Conservation (phyloP, 768 basidiomycete species). For the Daedaleopsis sinensis region DNA sequence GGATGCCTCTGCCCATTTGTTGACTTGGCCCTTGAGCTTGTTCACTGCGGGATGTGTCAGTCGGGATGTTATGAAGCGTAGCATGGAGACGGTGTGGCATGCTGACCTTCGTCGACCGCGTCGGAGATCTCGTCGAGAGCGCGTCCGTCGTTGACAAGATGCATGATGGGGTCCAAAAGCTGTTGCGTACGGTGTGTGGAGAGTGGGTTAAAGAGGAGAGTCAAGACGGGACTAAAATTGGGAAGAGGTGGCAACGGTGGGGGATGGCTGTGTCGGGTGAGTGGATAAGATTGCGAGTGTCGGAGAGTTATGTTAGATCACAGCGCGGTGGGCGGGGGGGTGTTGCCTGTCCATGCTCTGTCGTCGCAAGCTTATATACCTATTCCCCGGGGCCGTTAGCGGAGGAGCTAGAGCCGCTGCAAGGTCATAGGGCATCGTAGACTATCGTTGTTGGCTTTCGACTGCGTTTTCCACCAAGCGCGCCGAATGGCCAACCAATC, state of each 20-base stretch:
- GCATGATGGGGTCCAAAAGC: not conserved
- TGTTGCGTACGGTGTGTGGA: not conserved
- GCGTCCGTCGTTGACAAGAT: conserved; percentile 4
- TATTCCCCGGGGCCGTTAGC: not conserved
- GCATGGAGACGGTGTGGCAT: conserved; percentile 1
- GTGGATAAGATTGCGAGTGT: conserved; percentile 6
- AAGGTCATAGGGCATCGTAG: not conserved
- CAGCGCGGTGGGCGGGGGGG: conserved; percentile 1
- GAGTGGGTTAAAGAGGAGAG: not conserved
- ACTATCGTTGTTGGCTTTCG: not conserved
- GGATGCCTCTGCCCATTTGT: conserved; percentile 54
- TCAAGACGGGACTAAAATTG: too few relatives aligned
- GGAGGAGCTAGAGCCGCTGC: too few relatives aligned
- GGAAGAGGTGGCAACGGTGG: too few relatives aligned
- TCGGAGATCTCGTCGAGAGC: conserved; percentile 49
- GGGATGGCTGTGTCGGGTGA: not conserved
- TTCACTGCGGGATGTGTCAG: conserved; percentile 54
- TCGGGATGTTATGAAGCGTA: not conserved
- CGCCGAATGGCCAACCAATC: conserved; percentile 3
- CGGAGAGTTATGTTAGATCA: conserved; percentile 19
- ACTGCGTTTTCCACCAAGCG: not conserved
- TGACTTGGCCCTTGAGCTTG: conserved; percentile 57
- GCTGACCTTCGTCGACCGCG: conserved; percentile 51
- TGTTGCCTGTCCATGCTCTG: not conserved
- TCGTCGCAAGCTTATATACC: conserved; percentile 5